phyloP scores from a whole-genome alignment of 305 asterid genomes.

The Caryopteris hybrid region DNA sequence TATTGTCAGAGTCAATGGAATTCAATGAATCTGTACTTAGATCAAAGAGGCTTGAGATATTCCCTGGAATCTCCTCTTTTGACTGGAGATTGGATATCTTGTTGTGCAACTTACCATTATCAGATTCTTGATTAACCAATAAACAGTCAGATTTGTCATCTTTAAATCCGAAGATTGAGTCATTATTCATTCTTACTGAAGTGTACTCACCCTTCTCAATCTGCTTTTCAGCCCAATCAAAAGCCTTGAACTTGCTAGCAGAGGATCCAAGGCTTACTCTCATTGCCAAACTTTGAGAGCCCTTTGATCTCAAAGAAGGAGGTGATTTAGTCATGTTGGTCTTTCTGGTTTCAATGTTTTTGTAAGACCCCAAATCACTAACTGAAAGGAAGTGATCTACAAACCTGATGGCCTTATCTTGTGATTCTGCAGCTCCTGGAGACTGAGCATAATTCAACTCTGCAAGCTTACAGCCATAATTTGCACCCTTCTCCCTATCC shows the following conservation, averaged over 20 bases:
- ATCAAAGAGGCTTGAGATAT: conserved; percentile 10
- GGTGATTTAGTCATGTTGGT: conserved; percentile 34
- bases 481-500: conserved; percentile 23
- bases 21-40: conserved; percentile 13
- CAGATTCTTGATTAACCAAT: conserved; percentile 23
- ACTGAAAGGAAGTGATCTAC: conserved; percentile 61
- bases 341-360: conserved; percentile 23
- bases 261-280: conserved; percentile 31
- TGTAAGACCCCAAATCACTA: conserved; percentile 30
- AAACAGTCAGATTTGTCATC: conserved; percentile 18
- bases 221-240: conserved; percentile 58
- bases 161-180: conserved; percentile 14
- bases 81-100: conserved; percentile 25
- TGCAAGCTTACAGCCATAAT: conserved; percentile 16
- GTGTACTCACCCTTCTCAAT: conserved; percentile 22
- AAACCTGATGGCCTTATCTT: conserved; percentile 52
- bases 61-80: conserved; percentile 24
- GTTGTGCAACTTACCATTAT: conserved; percentile 19
- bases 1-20: conserved; percentile 14
- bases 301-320: conserved; percentile 48
- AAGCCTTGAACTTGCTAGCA: conserved; percentile 33
- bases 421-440: conserved; percentile 48
- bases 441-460: conserved; percentile 28
- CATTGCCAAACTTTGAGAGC: conserved; percentile 58
- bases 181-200: conserved; percentile 24